Base-by-base conservation (phyloP, 306 rosid genomes). In the Bauhinia variegata region DNA sequence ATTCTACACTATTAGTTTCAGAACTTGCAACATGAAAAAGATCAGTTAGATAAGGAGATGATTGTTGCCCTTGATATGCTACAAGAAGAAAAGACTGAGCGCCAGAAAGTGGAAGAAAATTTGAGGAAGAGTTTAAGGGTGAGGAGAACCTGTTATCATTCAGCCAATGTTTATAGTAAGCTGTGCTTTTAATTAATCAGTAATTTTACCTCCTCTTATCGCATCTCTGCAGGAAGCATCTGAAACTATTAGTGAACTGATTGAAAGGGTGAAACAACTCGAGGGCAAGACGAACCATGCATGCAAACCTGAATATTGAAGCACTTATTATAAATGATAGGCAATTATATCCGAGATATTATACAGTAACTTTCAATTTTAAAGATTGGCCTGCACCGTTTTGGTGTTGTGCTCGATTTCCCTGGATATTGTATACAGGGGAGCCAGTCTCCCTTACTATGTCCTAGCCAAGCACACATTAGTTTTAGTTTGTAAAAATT, bases 191-290 rank as follows among this genome's bases (percentile, higher is more conserved):
- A n/a, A n/a, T 16, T 53, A 65, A 49, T 59, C 50, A 61, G 23
- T 62, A 47, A 46, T 37, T 6, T n/a, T 13, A 1, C 18, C 11
- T 41, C 23, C 1, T 9, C 33, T 0, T 19, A 36, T 36, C 9
- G 9, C 2, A 36, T 33, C 44, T 12, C 60, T 31, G 41, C 59
- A 80, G 78, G 63, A 61, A 2, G 78, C 81, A 32, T 65, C 73
- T 9, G 57, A 47, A 16, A 75, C 65, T 3, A 61, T 80, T 44
- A 67, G 12, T 1, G 32, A 18, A 6, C 71, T 80, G 54, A 65
- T 49, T 50, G 68, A 71, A 58, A 75, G 61, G 57, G 71, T 80
- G 57, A 48, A 6, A 38, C 50, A 7, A 31, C 63, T 71, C 36
- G 80, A 75, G 54, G 70, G 61, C 13, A 30, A 8, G 67, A 44